Evolutionary conservation across 2,329 filamentous ascomycete species (phyloP), one percentile per base, ranked within the genome.

Genomic region (Paradendryphiella salina): DNA sequence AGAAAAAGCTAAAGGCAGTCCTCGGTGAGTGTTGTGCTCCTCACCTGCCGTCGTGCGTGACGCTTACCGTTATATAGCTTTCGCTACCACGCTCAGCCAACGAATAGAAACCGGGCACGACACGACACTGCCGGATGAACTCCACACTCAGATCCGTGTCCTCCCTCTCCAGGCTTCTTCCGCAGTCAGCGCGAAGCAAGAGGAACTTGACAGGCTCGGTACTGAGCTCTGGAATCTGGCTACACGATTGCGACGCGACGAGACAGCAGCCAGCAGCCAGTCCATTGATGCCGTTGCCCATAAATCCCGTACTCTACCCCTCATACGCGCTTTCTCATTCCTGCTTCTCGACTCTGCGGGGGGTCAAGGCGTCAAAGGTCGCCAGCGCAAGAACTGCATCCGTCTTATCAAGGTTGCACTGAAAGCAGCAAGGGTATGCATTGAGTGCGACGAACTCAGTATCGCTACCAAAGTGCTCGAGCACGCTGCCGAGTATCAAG

Each of bases 401-500:
- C 82, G 87, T 47, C 70, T 90, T 15, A 76, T 90, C 66, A 85
- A 82, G 63, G 74, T 89, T 59, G 85, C 85, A 9, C 74, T 95
- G 49, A 89, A 86, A 66, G 79, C 85, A 4, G 81, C 80, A 15
- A 82, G 79, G 61, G 77, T 77, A 33, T 90, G 86, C 60, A 75
- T 94, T 35, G 82, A 82, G n/a, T 73, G 76, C 3, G 68, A 74
- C 3, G 80, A 88, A 18, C 55, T 84, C 1, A 80, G 82, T 8
- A 74, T 84, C n/a, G 83, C 84, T 0, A 75, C 81, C 5, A 79
- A 80, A 28, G 79, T 85, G 0, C 76, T 95, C 36, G 83, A 87
- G 60, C 84, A 82, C 54, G 84, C 84, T 43, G 84, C 85, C 0
- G 77, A 79, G 17, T 86, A 76, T 47, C 63, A 70, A 52, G 69